Conservation (phyloP, 345 rosid species). For the Populus alba region DNA sequence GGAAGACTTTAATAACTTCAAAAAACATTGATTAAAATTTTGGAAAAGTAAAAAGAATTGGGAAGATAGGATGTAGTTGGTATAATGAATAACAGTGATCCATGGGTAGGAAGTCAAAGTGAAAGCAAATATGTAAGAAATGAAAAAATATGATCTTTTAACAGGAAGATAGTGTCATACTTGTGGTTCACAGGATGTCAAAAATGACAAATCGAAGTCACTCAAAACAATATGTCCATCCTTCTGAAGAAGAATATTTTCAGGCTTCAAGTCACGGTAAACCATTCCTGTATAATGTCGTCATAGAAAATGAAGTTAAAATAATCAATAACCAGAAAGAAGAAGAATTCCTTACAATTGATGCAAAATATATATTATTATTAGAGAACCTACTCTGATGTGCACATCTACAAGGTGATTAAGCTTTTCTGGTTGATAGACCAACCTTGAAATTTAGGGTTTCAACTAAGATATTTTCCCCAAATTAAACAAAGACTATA, state of each 20-base stretch:
- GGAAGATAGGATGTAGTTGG: neutral
- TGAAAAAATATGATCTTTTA: neutral
- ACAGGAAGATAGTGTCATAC: constrained; percentile 35
- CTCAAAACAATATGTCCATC: constrained; percentile 82
- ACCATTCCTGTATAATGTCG: constrained; percentile 57
- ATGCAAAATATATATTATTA: neutral
- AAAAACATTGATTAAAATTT: neutral
- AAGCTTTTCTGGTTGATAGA: neutral
- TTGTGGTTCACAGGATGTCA: constrained; percentile 71
- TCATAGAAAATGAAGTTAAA: neutral
- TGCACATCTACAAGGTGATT: neutral
- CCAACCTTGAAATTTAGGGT: neutral
- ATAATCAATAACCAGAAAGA: neutral
- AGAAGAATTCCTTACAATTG: neutral
- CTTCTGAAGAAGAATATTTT: constrained; percentile 78
- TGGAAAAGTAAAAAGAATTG: neutral
- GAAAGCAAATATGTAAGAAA: neutral
- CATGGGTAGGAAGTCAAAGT: neutral
- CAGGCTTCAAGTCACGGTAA: constrained; percentile 94
- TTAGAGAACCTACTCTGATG: neutral
- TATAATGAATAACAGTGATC: neutral
- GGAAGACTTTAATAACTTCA: neutral
- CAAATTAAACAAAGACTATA: neutral
- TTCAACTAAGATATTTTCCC: neutral
- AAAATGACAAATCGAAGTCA: constrained; percentile 89